These are phyloP conservation scores for Millerozyma miso DNA, from an alignment of 805 yeast species.

Conservation along the genomic window DNA sequence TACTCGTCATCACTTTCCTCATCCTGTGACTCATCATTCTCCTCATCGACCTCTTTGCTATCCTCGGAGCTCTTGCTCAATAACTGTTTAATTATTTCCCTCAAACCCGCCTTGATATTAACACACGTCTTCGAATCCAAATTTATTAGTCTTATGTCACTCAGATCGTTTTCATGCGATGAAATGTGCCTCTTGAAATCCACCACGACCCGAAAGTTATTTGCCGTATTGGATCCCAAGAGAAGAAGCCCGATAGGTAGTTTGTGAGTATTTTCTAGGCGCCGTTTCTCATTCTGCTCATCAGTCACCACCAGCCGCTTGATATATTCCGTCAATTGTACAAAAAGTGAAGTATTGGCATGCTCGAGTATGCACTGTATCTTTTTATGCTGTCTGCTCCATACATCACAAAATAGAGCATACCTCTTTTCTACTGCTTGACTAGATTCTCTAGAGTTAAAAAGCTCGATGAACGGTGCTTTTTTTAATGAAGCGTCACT, in stretches of 20 bases:
- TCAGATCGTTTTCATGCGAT: constrained; percentile 1
- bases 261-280: constrained; percentile 8
- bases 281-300: not conserved
- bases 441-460: constrained; percentile 20
- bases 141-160: constrained; percentile 18
- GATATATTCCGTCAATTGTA: constrained; percentile 21
- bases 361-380: constrained; percentile 26
- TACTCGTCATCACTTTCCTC: constrained; percentile 10
- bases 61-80: constrained; percentile 11
- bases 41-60: constrained; percentile 9
- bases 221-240: constrained; percentile 38
- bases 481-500: constrained; percentile 2
- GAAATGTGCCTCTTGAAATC: constrained; percentile 23
- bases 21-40: constrained; percentile 10
- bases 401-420: constrained; percentile 18
- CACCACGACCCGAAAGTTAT: constrained; percentile 34
- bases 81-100: constrained; percentile 32
- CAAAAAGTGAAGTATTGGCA: constrained; percentile 30
- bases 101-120: constrained; percentile 29
- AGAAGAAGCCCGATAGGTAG: constrained; percentile 31
- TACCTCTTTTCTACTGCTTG: constrained; percentile 20
- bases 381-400: constrained; percentile 25
- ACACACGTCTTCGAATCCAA: constrained; percentile 29
- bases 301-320: constrained; percentile 5
- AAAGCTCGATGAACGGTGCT: constrained; percentile 22